Evolutionary conservation across 2,329 filamentous ascomycete species (phyloP).

Genomic region (Pseudogymnoascus sp.): DNA sequence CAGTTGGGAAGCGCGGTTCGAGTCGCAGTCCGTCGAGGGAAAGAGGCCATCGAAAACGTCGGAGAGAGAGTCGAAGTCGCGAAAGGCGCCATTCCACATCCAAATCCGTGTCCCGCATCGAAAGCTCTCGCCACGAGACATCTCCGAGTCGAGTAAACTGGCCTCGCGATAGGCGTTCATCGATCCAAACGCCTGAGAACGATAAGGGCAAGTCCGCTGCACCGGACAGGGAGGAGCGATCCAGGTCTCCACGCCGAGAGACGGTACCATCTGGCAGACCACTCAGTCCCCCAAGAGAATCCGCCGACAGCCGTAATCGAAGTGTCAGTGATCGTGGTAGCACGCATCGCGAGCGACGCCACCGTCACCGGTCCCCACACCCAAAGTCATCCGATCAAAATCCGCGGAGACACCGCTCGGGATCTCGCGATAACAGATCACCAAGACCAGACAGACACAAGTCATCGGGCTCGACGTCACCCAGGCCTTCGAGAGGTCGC

Average conservation of each 20-base stretch:
- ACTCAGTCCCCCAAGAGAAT: not conserved
- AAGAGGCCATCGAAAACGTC: conserved; percentile 31
- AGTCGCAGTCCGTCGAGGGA: conserved; percentile 29
- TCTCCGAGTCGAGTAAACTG: conserved; percentile 28
- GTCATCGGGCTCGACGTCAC: conserved; percentile 20
- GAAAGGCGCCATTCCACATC: conserved; percentile 22
- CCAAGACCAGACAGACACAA: conserved; percentile 19
- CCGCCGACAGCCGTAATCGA: not conserved
- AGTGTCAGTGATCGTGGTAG: not conserved
- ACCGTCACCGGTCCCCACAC: not conserved
- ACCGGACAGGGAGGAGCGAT: conserved; percentile 27
- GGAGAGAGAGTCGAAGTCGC: conserved; percentile 29
- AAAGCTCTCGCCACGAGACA: conserved; percentile 25
- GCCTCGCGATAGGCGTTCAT: conserved; percentile 21
- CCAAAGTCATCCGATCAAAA: conserved; percentile 6
- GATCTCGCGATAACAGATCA: conserved; percentile 14
- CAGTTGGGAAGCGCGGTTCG: conserved; percentile 30
- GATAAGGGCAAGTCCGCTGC: conserved; percentile 24
- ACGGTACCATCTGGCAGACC: not conserved
- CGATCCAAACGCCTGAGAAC: conserved; percentile 21
- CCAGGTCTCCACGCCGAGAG: conserved; percentile 9
- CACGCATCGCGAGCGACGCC: conserved; percentile 1
- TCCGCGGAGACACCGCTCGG: not conserved
- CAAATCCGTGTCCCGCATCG: conserved; percentile 21
- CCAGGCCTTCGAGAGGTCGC: conserved; percentile 22